Evolutionary conservation across 805 yeast species (phyloP), one percentile per base, ranked within the genome.

Genomic region (Yarrowia bubula): DNA sequence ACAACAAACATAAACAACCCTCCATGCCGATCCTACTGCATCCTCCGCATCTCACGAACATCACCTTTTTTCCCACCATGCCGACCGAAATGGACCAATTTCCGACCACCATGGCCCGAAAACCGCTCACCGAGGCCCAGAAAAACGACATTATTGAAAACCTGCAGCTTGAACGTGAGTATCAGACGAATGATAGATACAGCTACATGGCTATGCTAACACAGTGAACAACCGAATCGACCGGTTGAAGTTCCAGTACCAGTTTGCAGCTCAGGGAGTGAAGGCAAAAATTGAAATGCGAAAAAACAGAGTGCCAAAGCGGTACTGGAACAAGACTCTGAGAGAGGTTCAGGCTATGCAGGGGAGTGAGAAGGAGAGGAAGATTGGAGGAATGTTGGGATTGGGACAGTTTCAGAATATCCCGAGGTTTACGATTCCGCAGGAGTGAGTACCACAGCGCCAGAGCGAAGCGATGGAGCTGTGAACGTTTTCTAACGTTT

Each of bases 261-360:
- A 66, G 39, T 61, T 69, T n/a, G 70, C 75, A 3, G 71, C 75
- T 2, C 65, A 64, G 28, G 69, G 74, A 7, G 67, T 76, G 11
- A 78, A 80, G 47, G 72, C 73, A 31, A 77, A 78, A 65, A 77
- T 83, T 8, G 73, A 76, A 46, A 69, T 83, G 66, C 71, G 85
- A 46, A 70, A 81, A 31, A 81, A 81, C 66, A 73, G 79, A 33
- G 80, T 83, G 8, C 83, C 83, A 64, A 80, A 77, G 42, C 76
- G 83, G 4, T 70, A 82, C 31, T 80, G 85, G 77, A 70, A 76
- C 61, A 78, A 78, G 46, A 79, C 64, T 15, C 17, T 58, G 6
- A 37, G 61, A 31, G 61, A 55, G 31, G 38, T 55, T 9, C 61
- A 31, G 39, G 44, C 44, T 14, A 15, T 37, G 13, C 43, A 37